Evolutionary conservation across 2,329 filamentous ascomycete genomes (phyloP).

Genomic region (Alternaria ethzedia): DNA sequence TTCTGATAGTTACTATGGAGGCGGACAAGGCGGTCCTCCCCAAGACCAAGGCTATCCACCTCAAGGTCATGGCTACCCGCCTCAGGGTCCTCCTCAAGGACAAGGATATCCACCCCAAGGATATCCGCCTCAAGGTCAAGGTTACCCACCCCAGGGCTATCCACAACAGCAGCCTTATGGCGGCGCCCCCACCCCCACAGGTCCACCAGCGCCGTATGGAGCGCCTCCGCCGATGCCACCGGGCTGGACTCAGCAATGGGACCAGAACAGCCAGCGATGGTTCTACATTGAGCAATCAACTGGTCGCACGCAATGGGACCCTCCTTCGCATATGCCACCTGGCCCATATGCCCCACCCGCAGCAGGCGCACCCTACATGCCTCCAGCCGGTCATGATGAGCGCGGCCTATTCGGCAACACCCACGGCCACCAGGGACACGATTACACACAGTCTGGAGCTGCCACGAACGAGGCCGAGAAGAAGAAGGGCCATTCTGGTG

Average conservation of each 20-base stretch:
- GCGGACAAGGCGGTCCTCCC: slow-evolving; percentile 9
- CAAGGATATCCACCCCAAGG: slow-evolving; percentile 37
- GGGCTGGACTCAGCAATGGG: slow-evolving; percentile 70
- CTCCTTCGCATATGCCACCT: slow-evolving; percentile 52
- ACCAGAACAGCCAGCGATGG: slow-evolving; percentile 66
- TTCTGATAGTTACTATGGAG: slow-evolving; percentile 27
- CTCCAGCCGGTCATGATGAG: slow-evolving; percentile 33
- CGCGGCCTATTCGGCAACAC: slow-evolving; percentile 39
- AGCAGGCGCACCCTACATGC: slow-evolving; percentile 30
- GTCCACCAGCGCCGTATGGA: slow-evolving; percentile 47
- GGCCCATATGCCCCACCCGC: slow-evolving; percentile 43
- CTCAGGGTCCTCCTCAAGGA: slow-evolving; percentile 24
- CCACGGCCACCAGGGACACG: slow-evolving; percentile 32
- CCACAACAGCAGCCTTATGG: slow-evolving; percentile 34
- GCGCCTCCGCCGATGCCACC: slow-evolving; percentile 59
- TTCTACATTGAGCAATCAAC: slow-evolving; percentile 69
- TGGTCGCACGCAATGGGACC: slow-evolving; percentile 69
- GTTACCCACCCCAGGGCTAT: slow-evolving; percentile 32
- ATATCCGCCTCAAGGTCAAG: slow-evolving; percentile 31
- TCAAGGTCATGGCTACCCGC: slow-evolving; percentile 19
- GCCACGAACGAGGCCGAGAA: slow-evolving; percentile 40
- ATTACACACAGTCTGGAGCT: slow-evolving; percentile 30
- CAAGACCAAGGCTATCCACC: slow-evolving; percentile 23
- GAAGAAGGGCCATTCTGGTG: slow-evolving; percentile 51
- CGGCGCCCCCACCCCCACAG: slow-evolving; percentile 34